Base-by-base conservation (phyloP, 2,329 filamentous ascomycete genomes). In the Pseudovirgaria hyperparasitica region DNA sequence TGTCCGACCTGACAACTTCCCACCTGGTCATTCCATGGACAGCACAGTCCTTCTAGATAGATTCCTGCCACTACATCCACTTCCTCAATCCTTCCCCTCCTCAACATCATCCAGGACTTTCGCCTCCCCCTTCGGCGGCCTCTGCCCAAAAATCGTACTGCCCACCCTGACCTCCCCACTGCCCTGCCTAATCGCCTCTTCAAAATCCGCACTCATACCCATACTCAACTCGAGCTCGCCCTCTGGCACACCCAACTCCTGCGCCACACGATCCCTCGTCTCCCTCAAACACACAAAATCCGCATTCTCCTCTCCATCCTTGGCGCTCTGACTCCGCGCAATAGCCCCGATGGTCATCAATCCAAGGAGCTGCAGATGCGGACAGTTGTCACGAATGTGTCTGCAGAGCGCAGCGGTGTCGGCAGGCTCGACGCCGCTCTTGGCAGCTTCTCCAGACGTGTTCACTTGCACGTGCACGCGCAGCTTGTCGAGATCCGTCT, bases 271-370 rank as follows among this genome's bases (percentile, higher is more conserved):
- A 50, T 92, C 80, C 30, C 82, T 63, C 48, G 80, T 76, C 44
- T 77, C 66, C 26, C 60, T 63, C 46, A 98, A 54, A 4, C 59
- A 50, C 4, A 73, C 52, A 49, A 96, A 96, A 55, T 98, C 90
- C 53, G 92, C 84, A 51, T 96, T 96, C 56, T 87, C 78, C n/a
- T 63, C 77, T 40, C 81, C 84, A 1, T 68, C 33, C n/a, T 54
- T 58, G 2, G 74, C 79, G 10, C 71, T 82, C 43, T 72, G 69
- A 41, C 81, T 90, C 35, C 87, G 62, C 25, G 85, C 87, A 51
- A 96, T 92, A 11, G 87, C 85, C 1, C 90, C 90, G 46, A 98
- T 96, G 2, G 90, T 98, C 90, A 98, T 98, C 19, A 98, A 57
- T 0, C 90, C 90, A 16, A 79, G 65, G 3, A 98, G 61, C 30